phyloP scores from a whole-genome alignment of 1,139 yeast genomes.

The Candida neerlandica region DNA sequence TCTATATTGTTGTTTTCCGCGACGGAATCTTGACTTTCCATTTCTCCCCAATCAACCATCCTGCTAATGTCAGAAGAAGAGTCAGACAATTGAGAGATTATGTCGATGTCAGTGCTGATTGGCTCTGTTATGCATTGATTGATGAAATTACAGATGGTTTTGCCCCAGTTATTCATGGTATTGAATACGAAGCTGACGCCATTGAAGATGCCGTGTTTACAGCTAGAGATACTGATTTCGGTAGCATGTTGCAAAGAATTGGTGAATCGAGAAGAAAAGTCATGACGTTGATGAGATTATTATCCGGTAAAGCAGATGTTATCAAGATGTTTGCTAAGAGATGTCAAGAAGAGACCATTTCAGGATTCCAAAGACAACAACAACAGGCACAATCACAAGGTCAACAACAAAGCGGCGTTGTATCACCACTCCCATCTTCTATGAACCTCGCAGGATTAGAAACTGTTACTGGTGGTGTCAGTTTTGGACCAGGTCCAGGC shows the following conservation, averaged over 20 bases:
- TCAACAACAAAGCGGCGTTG: not conserved
- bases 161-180: conserved; percentile 83
- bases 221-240: conserved; percentile 52
- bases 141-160: conserved; percentile 93
- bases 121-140: conserved; percentile 89
- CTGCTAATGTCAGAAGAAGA: conserved; percentile 85
- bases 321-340: conserved; percentile 96
- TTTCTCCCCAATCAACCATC: conserved; percentile 75
- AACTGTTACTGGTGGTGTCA: conserved; percentile 2
- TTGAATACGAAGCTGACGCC: conserved; percentile 87
- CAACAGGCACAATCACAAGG: conserved; percentile 24
- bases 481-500: conserved; percentile 5
- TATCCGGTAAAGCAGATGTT: conserved; percentile 96
- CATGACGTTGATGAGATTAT: conserved; percentile 82
- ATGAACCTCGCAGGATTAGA: conserved; percentile 2
- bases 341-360: conserved; percentile 65
- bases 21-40: conserved; percentile 84
- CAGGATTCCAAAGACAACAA: conserved; percentile 12
- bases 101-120: conserved; percentile 82
- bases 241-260: conserved; percentile 71
- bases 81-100: conserved; percentile 86
- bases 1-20: conserved; percentile 84
- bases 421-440: conserved; percentile 4
- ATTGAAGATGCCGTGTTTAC: conserved; percentile 70
- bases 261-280: conserved; percentile 88